phyloP scores from a whole-genome alignment of 495 filamentous ascomycete species.

The Penicillium pancosmium region DNA sequence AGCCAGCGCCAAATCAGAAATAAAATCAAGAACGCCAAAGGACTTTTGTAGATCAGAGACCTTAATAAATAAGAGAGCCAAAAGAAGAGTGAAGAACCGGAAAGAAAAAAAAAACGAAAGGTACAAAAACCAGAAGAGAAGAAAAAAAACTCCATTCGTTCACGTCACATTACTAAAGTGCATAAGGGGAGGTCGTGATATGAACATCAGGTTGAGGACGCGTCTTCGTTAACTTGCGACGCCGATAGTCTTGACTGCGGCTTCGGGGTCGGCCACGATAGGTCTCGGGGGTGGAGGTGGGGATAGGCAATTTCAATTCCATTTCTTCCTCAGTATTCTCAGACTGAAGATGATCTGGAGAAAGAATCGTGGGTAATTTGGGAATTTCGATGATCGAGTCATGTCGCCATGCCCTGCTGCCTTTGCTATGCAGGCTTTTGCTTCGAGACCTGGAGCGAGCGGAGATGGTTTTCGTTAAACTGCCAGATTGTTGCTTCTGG shows the following conservation, averaged over 20 bases:
- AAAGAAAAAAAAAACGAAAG: slow-evolving; percentile 3
- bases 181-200: slow-evolving; percentile 22
- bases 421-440: background rate
- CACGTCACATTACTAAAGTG: slow-evolving; percentile 14
- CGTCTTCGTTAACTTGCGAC: slow-evolving; percentile 27
- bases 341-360: slow-evolving; percentile 18
- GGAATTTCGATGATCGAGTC: slow-evolving; percentile 23
- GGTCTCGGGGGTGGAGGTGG: background rate
- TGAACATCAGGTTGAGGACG: slow-evolving; percentile 23
- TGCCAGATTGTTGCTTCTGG: background rate
- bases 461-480: too few species aligned
- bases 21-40: slow-evolving; percentile 8
- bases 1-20: slow-evolving; percentile 6
- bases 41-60: slow-evolving; percentile 12
- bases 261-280: slow-evolving; percentile 36
- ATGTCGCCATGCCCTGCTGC: slow-evolving; percentile 24
- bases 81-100: slow-evolving; percentile 1
- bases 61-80: background rate
- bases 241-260: slow-evolving; percentile 32
- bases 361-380: slow-evolving; percentile 23
- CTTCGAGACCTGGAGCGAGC: slow-evolving; percentile 25
- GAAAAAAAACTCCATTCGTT: slow-evolving; percentile 3
- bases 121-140: slow-evolving; percentile 11
- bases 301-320: background rate
- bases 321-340: slow-evolving; percentile 11